These are phyloP conservation scores for Lentinula lateritia DNA, from an alignment of 768 basidiomycete species.

Conservation along the genomic window DNA sequence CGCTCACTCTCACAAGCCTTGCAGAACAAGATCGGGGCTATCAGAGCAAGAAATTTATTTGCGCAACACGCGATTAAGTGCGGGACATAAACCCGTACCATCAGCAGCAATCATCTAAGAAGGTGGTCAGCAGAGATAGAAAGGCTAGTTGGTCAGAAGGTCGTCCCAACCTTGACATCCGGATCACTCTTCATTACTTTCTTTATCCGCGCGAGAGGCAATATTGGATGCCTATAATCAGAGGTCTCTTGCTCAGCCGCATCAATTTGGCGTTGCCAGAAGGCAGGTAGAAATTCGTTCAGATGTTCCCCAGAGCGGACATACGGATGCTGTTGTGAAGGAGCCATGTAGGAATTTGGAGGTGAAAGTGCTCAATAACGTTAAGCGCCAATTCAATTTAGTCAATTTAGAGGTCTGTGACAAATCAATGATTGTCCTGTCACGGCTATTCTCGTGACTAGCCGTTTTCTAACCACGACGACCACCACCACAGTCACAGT, in stretches of 20 bases:
- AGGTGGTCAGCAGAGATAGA: slow-evolving; percentile 1
- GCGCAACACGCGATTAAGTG: not conserved
- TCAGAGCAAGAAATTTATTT: not conserved
- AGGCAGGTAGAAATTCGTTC: slow-evolving; percentile 77
- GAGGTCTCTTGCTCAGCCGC: slow-evolving; percentile 83
- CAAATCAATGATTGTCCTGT: not conserved
- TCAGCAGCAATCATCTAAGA: slow-evolving; percentile 96
- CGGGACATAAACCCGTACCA: slow-evolving; percentile 39
- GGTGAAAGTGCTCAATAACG: not conserved
- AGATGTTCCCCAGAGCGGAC: slow-evolving; percentile 85
- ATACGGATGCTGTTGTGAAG: slow-evolving; percentile 35
- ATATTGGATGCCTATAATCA: slow-evolving; percentile 81
- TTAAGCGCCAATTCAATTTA: not conserved
- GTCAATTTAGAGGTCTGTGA: not conserved
- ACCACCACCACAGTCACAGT: not conserved
- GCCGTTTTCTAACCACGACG: not conserved
- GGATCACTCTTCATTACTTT: slow-evolving; percentile 99
- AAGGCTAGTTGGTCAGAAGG: slow-evolving; percentile 3
- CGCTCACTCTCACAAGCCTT: slow-evolving; percentile 96
- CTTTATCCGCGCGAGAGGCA: slow-evolving; percentile 94
- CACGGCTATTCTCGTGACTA: not conserved
- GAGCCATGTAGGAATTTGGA: not conserved
- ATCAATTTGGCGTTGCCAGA: slow-evolving; percentile 89
- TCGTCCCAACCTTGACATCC: slow-evolving; percentile 77
- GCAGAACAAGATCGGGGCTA: slow-evolving; percentile 92